phyloP scores from a whole-genome alignment of 768 basidiomycete species.

The Boletus sp. region DNA sequence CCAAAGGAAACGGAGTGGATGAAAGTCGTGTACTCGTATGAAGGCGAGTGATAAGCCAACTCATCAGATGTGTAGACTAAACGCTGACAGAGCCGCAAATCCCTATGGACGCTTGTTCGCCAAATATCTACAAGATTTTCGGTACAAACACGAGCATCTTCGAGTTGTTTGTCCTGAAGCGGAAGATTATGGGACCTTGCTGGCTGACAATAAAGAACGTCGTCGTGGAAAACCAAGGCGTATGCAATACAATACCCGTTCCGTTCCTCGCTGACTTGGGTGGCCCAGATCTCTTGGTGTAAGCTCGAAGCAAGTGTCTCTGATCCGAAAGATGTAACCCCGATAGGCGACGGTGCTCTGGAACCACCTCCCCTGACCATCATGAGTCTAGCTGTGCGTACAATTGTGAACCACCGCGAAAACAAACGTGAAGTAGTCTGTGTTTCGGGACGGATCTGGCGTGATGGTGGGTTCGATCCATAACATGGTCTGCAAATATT shows the following conservation, averaged over 20 bases:
- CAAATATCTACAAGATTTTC: constrained; percentile 83
- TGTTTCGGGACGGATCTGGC: constrained; percentile 81
- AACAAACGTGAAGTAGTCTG: constrained; percentile 95
- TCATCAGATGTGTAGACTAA: background rate
- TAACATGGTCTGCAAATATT: background rate
- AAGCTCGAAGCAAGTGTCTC: constrained; percentile 83
- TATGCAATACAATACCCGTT: constrained; percentile 36
- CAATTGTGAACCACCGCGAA: constrained; percentile 89
- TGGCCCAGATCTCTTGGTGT: constrained; percentile 89
- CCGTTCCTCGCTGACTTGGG: background rate
- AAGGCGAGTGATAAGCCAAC: constrained; percentile 48
- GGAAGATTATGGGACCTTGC: constrained; percentile 99
- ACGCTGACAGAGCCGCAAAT: constrained; percentile 42
- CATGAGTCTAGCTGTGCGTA: constrained; percentile 83
- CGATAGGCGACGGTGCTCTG: constrained; percentile 69
- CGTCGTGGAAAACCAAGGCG: constrained; percentile 72
- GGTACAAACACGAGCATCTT: constrained; percentile 93
- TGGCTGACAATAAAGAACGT: constrained; percentile 88
- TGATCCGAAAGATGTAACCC: constrained; percentile 86
- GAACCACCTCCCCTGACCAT: constrained; percentile 88
- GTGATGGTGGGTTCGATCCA: constrained; percentile 43
- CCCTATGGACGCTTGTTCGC: constrained; percentile 67
- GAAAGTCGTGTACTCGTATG: constrained; percentile 90
- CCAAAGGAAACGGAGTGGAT: constrained; percentile 86
- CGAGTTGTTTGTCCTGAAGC: constrained; percentile 88